These are phyloP conservation scores for Trypanosoma cruzi DNA, from an alignment of 208 protist species.

Conservation along the genomic window DNA sequence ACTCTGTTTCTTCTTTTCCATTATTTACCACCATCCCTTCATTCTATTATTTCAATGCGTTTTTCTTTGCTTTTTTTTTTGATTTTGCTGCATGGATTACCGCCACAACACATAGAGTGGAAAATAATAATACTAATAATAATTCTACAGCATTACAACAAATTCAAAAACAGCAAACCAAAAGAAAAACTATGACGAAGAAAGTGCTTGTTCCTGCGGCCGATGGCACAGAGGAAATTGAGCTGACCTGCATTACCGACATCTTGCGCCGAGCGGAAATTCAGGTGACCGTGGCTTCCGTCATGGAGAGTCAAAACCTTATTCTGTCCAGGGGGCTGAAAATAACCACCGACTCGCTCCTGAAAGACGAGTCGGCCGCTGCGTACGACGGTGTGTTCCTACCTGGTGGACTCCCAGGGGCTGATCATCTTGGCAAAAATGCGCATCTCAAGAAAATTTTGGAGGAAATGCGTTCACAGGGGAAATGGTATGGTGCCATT, in stretches of 20 bases:
- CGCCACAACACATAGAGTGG: neutral
- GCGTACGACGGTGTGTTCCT: constrained; percentile 83
- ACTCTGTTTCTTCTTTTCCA: constrained; percentile 7
- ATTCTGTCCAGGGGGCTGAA: constrained; percentile 66
- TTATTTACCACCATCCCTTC: no score
- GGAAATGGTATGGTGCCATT: constrained; percentile 86
- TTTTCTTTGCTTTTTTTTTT: constrained; percentile 20
- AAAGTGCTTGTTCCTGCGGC: constrained; percentile 83
- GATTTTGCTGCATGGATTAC: neutral
- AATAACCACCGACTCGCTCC: constrained; percentile 56
- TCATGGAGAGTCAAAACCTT: constrained; percentile 65
- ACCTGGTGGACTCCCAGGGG: constrained; percentile 77
- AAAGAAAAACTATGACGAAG: constrained; percentile 37
- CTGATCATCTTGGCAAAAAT: constrained; percentile 64
- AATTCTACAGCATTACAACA: neutral
- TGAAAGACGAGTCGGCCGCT: constrained; percentile 54
- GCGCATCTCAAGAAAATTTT: constrained; percentile 73
- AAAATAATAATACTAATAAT: no score
- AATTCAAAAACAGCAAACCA: neutral
- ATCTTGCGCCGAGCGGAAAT: constrained; percentile 72
- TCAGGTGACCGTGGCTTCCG: constrained; percentile 76
- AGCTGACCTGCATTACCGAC: constrained; percentile 84
- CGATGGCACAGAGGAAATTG: constrained; percentile 89
- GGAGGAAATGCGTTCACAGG: constrained; percentile 45
- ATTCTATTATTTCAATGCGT: constrained; percentile 22